Base-by-base conservation (phyloP, 1,139 yeast species). In the Taphrina pruni region DNA sequence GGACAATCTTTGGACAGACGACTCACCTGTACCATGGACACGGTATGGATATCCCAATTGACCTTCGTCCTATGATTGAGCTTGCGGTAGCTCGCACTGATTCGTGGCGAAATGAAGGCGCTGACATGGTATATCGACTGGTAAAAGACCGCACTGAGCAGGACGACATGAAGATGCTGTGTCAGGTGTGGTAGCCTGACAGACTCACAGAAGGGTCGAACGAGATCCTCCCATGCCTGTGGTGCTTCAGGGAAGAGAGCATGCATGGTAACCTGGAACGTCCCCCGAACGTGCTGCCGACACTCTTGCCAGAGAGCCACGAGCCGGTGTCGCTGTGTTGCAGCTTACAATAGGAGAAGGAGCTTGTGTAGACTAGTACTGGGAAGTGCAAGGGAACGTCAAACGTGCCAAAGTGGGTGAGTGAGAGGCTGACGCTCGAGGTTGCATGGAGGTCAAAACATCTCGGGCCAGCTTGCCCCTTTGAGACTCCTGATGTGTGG, bases 11-110 rank as follows among this genome's bases (percentile, higher is more conserved):
- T 26, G 4, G 32, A 26, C 32, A 8, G n/a, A n/a, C 6, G 41
- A 43, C 43, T 46, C 20, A 57, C 67, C 55, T 94, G 97, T 52
- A 92, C 83, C 86, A 89, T 89, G 1, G 98, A 90, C 2, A 92
- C 97, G 26, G 89, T 84, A 78, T 94, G 97, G 74, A 93, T 88
- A 77, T 92, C 96, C 75, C 90, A 90, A 77, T 94, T 93, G 74
- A 88, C 77, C 75, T 81, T 81, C 46, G 84, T 82, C 72, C 85
- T 84, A 43, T 75, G 74, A 45, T 81, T 76, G 70, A 87, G 80
- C 9, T 78, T 74, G 9, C 81, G 82, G 78, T 89, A 89, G 35
- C 79, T 77, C 71, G 86, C 79, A 17, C 66, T 52, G 39, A 83
- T 61, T 35, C 73, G 69, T 3, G 85, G 83, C 48, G 89, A 81